Conservation (phyloP, 371 early-diverging fungal species). For the Sporodiniella umbellata region DNA sequence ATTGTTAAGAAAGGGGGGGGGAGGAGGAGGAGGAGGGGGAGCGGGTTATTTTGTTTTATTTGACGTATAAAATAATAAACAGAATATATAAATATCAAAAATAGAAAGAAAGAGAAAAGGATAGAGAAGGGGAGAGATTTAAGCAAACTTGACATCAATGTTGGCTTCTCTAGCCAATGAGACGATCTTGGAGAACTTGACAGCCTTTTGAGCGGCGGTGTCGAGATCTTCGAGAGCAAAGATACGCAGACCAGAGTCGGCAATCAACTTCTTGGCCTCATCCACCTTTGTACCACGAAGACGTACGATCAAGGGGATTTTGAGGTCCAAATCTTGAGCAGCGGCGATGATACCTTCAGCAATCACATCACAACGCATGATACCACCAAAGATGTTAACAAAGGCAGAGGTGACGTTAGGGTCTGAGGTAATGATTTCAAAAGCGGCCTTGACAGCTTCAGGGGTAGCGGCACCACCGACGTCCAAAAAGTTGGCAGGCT, state of each 20-base stretch:
- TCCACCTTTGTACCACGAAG: conserved; percentile 82
- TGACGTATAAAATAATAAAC: too few relatives aligned
- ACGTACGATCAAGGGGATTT: conserved; percentile 94
- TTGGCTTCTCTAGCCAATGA: conserved; percentile 67
- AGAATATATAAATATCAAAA: too few relatives aligned
- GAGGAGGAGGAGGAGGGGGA: too few relatives aligned
- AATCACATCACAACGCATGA: conserved; percentile 98
- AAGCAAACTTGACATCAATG: conserved; percentile 61
- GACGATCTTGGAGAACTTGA: conserved; percentile 88
- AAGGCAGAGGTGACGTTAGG: conserved; percentile 92
- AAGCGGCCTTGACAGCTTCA: conserved; percentile 96
- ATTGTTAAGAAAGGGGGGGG: too few relatives aligned
- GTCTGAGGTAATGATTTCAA: conserved; percentile 97
- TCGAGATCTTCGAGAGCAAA: conserved; percentile 93
- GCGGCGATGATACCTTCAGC: conserved; percentile 98
- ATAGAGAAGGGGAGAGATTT: conserved; percentile 3
- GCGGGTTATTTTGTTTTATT: too few relatives aligned
- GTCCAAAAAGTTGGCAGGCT: conserved; percentile 99
- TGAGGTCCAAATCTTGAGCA: conserved; percentile 84
- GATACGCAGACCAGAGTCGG: conserved; percentile 88
- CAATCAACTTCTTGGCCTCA: conserved; percentile 62
- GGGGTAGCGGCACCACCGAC: conserved; percentile 96
- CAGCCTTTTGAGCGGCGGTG: conserved; percentile 92
- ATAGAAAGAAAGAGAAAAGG: background rate
- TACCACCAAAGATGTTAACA: conserved; percentile 99